Conservation (phyloP, 202 grass and related monocot genomes). For the Setaria viridis region DNA sequence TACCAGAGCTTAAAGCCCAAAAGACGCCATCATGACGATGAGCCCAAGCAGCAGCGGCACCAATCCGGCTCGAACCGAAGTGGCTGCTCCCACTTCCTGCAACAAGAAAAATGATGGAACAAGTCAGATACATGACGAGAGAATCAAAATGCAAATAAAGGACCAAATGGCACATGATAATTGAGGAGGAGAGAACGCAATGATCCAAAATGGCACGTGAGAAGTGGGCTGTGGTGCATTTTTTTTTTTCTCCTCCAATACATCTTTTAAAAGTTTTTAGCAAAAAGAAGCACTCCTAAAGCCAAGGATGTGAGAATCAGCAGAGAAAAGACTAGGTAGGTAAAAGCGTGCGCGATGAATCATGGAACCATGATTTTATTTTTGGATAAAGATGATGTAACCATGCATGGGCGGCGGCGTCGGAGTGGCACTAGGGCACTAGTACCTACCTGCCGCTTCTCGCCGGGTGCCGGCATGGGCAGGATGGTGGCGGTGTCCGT, state of each 20-base stretch:
- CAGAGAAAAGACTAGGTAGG: not conserved
- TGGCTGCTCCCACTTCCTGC: constrained; percentile 56
- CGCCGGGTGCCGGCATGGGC: constrained; percentile 69
- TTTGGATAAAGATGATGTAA: no score
- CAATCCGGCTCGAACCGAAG: constrained; percentile 16
- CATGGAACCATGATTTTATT: not conserved
- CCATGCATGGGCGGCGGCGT: not conserved
- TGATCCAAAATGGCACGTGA: no score
- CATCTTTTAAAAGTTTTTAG: not conserved
- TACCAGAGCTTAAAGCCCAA: constrained; percentile 45
- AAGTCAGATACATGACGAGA: not conserved
- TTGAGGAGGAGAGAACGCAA: no score
- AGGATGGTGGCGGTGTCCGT: constrained; percentile 85
- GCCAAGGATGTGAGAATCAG: not conserved
- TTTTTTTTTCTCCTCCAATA: no score
- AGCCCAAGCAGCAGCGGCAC: constrained; percentile 33
- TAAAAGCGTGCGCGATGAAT: not conserved
- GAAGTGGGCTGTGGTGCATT: no score
- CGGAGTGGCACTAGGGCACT: no score
- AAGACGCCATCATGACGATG: constrained; percentile 49
- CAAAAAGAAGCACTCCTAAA: not conserved
- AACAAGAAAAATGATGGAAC: constrained; percentile 8
- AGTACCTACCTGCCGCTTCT: constrained; percentile 58
- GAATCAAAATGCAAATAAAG: not conserved
- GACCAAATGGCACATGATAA: no score